These are phyloP conservation scores for Albatrellus ellisii DNA, from an alignment of 768 basidiomycete species.

Conservation along the genomic window DNA sequence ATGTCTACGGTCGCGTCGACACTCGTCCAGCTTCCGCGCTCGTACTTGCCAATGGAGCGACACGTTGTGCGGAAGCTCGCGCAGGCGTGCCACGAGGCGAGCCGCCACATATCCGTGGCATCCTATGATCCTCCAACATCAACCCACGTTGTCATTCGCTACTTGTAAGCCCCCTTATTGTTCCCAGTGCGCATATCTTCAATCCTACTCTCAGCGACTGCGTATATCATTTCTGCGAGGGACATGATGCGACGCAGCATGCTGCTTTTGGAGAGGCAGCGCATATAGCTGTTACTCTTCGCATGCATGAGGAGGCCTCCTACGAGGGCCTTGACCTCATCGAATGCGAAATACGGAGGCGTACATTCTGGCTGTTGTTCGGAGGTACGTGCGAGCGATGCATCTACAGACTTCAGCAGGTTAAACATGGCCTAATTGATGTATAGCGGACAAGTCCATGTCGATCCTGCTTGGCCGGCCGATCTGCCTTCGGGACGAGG, in stretches of 20 bases:
- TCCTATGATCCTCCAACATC: conserved; percentile 77
- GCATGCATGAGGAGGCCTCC: conserved; percentile 78
- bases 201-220: conserved; percentile 40
- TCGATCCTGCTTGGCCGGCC: conserved; percentile 75
- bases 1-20: conserved; percentile 85
- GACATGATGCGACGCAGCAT: conserved; percentile 77
- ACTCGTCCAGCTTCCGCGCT: conserved; percentile 77
- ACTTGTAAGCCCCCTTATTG: conserved; percentile 47
- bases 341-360: conserved; percentile 76
- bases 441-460: conserved; percentile 78
- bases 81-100: conserved; percentile 72
- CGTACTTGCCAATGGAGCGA: conserved; percentile 80
- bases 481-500: conserved; percentile 79
- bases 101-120: conserved; percentile 65
- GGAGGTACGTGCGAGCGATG: conserved; percentile 41
- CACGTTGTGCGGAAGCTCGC: conserved; percentile 77
- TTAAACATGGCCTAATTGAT: conserved; percentile 7
- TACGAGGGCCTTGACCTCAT: conserved; percentile 78
- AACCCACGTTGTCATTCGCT: conserved; percentile 77
- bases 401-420: conserved; percentile 1
- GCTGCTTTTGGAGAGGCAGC: conserved; percentile 81
- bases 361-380: conserved; percentile 84
- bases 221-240: conserved; percentile 81
- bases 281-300: conserved; percentile 69
- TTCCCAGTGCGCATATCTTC: conserved; percentile 2